These are phyloP conservation scores for Yamadazyma olivae DNA, from an alignment of 805 yeast genomes.

Conservation along the genomic window DNA sequence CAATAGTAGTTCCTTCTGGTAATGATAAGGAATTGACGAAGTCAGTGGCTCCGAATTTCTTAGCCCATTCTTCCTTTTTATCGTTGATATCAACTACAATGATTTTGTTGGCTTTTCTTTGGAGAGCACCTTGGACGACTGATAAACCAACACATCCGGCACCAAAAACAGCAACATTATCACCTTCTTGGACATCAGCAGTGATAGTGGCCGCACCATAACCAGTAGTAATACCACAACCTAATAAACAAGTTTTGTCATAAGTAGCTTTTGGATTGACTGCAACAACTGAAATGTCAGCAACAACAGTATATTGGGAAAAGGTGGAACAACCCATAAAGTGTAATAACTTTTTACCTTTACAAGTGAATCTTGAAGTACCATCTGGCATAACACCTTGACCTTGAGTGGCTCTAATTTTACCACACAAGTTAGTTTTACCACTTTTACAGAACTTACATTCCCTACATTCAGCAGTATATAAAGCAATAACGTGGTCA, in stretches of 20 bases:
- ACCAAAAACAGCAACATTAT: constrained; percentile 94
- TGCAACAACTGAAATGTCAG: constrained; percentile 94
- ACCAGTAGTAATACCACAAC: constrained; percentile 98
- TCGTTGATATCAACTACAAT: constrained; percentile 87
- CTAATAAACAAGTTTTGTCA: constrained; percentile 87
- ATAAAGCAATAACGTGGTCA: constrained; percentile 88
- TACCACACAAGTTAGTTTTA: constrained; percentile 93
- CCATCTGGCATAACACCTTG: constrained; percentile 99
- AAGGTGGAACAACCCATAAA: constrained; percentile 99
- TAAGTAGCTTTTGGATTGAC: constrained; percentile 80
- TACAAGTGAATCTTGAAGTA: constrained; percentile 81
- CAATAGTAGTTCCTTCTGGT: constrained; percentile 71
- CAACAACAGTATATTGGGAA: constrained; percentile 96
- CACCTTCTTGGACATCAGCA: constrained; percentile 87
- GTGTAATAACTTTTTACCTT: constrained; percentile 82
- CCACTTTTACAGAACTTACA: constrained; percentile 95
- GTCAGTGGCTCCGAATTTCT: constrained; percentile 91
- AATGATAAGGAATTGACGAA: constrained; percentile 83
- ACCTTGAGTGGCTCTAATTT: constrained; percentile 97
- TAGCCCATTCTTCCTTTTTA: constrained; percentile 80
- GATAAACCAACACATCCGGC: constrained; percentile 97
- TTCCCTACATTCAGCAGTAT: constrained; percentile 95
- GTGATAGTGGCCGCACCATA: constrained; percentile 96
- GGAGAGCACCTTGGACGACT: constrained; percentile 91
- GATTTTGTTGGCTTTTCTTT: constrained; percentile 75